Percentiles rank a stretch among this genome's conserved stretches.
Evolutionary conservation across 1,284 basidiomycete genomes (phyloP).

Genomic region (Omphalotus olearius): DNA sequence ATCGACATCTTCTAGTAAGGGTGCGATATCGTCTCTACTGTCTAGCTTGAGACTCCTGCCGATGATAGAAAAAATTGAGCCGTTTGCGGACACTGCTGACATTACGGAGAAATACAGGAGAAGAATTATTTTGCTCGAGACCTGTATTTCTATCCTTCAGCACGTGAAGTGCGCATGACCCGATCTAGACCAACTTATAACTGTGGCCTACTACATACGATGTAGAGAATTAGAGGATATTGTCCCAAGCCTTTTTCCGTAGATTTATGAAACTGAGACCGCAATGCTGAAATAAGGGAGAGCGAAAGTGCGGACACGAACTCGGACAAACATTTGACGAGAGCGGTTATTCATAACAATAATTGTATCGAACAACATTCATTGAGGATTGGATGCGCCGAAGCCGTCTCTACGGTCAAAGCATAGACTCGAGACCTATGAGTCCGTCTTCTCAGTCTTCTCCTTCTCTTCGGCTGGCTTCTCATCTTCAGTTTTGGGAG

Average conservation of each 20-base stretch:
- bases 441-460: not conserved
- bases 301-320: not conserved
- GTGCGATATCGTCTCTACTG: conserved; percentile 74
- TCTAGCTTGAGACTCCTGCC: conserved; percentile 84
- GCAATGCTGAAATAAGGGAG: too few species aligned
- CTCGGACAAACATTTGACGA: not conserved
- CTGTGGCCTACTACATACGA: too few species aligned
- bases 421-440: too few species aligned
- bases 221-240: too few species aligned
- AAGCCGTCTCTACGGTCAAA: too few species aligned
- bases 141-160: too few species aligned
- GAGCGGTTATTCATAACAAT: too few species aligned
- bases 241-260: too few species aligned
- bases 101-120: not conserved
- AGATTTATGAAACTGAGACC: too few species aligned
- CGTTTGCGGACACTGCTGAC: conserved; percentile 7
- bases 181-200: not conserved
- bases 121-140: not conserved
- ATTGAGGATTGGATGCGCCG: too few species aligned
- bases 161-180: not conserved
- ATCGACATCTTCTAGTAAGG: conserved; percentile 68
- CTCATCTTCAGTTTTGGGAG: conserved; percentile 8
- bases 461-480: conserved; percentile 6
- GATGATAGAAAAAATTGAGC: conserved; percentile 25
- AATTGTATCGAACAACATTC: too few species aligned